Conservation (phyloP, 495 filamentous ascomycete genomes). For the Jackrogersella minutella region DNA sequence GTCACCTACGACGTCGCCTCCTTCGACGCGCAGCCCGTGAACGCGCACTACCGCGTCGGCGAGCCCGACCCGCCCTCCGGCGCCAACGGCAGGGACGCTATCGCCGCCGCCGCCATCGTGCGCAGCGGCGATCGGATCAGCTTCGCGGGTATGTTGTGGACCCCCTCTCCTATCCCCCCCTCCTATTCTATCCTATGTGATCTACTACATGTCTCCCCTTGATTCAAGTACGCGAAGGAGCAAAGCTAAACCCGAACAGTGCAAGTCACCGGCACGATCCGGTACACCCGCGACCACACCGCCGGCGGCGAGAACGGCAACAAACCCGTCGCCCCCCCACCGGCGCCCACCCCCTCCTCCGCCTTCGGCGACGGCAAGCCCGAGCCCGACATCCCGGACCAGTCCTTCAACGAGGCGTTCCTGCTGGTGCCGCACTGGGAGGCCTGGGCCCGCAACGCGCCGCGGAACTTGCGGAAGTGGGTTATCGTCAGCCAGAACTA, state of each 20-base stretch:
- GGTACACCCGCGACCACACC: conserved; percentile 59
- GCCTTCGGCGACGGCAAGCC: neutral
- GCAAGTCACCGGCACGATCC: conserved; percentile 71
- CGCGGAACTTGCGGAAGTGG: conserved; percentile 61
- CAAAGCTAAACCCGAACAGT: conserved; percentile 51
- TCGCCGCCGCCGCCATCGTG: conserved; percentile 10
- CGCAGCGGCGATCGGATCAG: conserved; percentile 67
- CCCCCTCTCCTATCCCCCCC: neutral
- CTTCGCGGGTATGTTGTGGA: conserved; percentile 52
- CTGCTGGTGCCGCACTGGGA: conserved; percentile 79
- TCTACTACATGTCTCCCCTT: neutral
- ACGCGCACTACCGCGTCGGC: conserved; percentile 64
- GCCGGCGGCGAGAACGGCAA: conserved; percentile 1
- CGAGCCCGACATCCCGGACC: conserved; percentile 43
- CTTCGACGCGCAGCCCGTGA: conserved; percentile 78
- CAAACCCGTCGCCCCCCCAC: neutral
- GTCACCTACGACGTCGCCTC: conserved; percentile 66
- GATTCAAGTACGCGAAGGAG: too few species aligned
- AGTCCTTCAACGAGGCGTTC: conserved; percentile 77
- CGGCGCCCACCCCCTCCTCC: neutral
- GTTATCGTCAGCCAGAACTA: conserved; percentile 80
- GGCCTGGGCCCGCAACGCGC: conserved; percentile 48
- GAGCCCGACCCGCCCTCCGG: conserved; percentile 41
- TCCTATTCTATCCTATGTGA: neutral
- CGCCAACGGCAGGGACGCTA: conserved; percentile 5